Evolutionary conservation across 306 rosid genomes (phyloP), one percentile per base, ranked within the genome.

Genomic region (Prunus campanulata): DNA sequence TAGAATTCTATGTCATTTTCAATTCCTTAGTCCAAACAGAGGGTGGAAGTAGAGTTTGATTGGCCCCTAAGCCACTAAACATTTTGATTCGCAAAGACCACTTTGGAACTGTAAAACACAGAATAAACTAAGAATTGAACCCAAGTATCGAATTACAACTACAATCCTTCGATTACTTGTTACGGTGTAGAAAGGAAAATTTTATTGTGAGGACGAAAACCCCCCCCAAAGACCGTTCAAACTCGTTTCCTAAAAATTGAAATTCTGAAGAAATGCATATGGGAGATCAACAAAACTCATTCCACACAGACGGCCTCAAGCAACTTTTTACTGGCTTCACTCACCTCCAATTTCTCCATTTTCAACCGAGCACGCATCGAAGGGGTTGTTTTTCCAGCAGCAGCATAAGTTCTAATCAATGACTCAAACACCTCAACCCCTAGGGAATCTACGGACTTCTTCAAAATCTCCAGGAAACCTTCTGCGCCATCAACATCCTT

Each of bases 401-500:
- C 89, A 8, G 87, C 84, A 3, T 95, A 90, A 52, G 93, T 90
- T 88, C 96, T 92, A 73, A 92, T 89, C 75, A 95, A 75, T 71
- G 92, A 83, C 73, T 95, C 97, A 79, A 95, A 88, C 70, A 90
- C 93, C 67, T 88, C 88, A 2, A 69, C 67, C 49, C 85, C 89
- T 24, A 81, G 49, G 7, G 82, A 83, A 76, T 89, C 91, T 78
- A 62, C 70, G 6, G 86, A 79, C 86, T 83, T 88, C 87, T 90
- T 90, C 87, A 90, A 71, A 72, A 75, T 87, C 79, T 86, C 97
- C 22, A 92, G 50, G 84, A 90, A 88, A 63, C 83, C 83, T 84
- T 95, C 98, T 9, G 96, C 93, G 5, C 96, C 93, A 55, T 92
- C 93, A 20, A 95, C 99, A 76, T 95, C 90, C 74, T 89, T 90